phyloP scores from a whole-genome alignment of 768 basidiomycete genomes.

The Thelephora aurantiotincta region DNA sequence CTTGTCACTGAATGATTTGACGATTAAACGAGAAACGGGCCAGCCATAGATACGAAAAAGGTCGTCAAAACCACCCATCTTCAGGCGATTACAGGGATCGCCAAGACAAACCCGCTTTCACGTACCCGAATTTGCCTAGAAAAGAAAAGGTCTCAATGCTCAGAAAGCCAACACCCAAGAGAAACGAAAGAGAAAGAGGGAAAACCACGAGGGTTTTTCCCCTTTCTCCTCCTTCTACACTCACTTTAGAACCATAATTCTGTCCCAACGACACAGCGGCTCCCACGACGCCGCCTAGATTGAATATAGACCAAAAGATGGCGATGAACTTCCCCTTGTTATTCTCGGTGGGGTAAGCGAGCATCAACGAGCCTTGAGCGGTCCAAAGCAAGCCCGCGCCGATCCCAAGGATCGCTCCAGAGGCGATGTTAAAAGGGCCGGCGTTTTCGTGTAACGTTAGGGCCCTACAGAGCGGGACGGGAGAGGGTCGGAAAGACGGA shows the following conservation, averaged over 20 bases:
- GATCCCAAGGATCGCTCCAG: constrained; percentile 61
- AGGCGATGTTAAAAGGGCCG: constrained; percentile 49
- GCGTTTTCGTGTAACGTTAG: constrained; percentile 56
- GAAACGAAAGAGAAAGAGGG: neutral
- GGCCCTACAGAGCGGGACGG: constrained; percentile 34
- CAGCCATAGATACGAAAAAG: neutral
- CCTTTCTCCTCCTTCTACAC: too few species aligned
- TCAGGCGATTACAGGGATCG: neutral
- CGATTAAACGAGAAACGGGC: constrained; percentile 1
- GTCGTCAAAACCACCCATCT: neutral
- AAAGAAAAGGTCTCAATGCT: neutral
- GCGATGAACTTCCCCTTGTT: constrained; percentile 70
- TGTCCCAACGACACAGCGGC: constrained; percentile 59
- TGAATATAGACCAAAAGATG: constrained; percentile 79
- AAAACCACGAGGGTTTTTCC: too few species aligned
- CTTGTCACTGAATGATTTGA: constrained; percentile 34
- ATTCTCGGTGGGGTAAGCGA: constrained; percentile 68
- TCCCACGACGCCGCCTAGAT: constrained; percentile 68
- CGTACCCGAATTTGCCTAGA: constrained; percentile 19
- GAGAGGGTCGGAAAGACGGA: neutral
- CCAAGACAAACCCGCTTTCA: neutral
- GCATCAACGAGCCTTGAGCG: constrained; percentile 74
- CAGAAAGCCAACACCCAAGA: too few species aligned
- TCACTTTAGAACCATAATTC: constrained; percentile 50
- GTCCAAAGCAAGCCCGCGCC: constrained; percentile 70